These are phyloP conservation scores for Mycena epipterygia DNA, from an alignment of 768 basidiomycete species.

Conservation along the genomic window DNA sequence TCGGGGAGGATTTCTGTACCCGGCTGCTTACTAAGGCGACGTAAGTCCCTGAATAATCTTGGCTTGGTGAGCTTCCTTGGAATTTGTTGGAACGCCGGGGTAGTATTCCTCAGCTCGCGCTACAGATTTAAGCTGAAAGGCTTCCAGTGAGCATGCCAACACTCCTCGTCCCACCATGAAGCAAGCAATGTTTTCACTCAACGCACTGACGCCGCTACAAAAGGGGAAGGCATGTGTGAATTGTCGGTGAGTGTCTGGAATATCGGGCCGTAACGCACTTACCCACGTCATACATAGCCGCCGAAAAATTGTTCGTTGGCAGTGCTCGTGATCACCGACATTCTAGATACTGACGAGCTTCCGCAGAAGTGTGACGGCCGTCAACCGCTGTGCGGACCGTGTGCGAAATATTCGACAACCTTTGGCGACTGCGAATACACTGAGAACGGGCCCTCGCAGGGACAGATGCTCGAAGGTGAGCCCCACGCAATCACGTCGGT, in stretches of 20 bases:
- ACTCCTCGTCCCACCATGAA: neutral
- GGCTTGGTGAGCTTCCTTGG: neutral
- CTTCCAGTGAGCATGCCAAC: neutral
- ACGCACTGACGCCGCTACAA: conserved; percentile 7
- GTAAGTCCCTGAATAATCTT: conserved; percentile 2
- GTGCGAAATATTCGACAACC: conserved; percentile 15
- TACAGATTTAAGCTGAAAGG: neutral
- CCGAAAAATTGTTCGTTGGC: conserved; percentile 27
- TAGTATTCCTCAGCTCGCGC: neutral
- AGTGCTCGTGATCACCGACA: neutral
- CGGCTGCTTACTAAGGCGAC: neutral
- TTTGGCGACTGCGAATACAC: conserved; percentile 34
- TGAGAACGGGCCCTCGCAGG: conserved; percentile 24
- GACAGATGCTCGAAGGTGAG: conserved; percentile 32
- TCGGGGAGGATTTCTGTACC: neutral
- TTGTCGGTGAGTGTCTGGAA: conserved; percentile 22
- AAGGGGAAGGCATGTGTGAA: conserved; percentile 29
- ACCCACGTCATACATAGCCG: conserved; percentile 17
- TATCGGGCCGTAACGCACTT: neutral
- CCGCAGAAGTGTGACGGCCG: conserved; percentile 33
- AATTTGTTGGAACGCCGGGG: neutral
- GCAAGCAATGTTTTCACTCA: neutral
- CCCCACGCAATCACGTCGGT: neutral
- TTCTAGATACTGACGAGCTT: neutral
- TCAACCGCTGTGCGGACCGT: conserved; percentile 27